These are phyloP conservation scores for Naganishia vaughanmartiniae DNA, from an alignment of 768 basidiomycete genomes.

Conservation along the genomic window DNA sequence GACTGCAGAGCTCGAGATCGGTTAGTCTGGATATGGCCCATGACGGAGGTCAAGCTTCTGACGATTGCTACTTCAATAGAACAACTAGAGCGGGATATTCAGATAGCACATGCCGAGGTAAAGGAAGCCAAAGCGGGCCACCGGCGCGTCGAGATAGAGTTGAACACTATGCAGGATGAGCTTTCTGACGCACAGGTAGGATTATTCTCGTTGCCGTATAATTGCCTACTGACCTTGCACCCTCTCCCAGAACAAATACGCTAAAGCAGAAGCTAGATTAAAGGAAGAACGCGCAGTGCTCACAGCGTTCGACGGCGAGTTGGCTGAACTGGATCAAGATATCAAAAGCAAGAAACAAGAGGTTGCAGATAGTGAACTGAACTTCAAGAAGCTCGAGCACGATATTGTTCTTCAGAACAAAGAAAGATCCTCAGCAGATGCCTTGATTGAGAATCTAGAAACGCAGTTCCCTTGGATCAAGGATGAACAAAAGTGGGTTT, in stretches of 20 bases:
- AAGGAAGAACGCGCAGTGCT: conserved; percentile 83
- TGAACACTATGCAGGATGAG: conserved; percentile 58
- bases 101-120: conserved; percentile 56
- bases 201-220: not conserved
- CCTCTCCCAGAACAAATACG: conserved; percentile 56
- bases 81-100: conserved; percentile 74
- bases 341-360: conserved; percentile 78
- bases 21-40: conserved; percentile 55
- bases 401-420: conserved; percentile 64
- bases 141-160: conserved; percentile 62
- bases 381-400: conserved; percentile 67
- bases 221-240: not conserved
- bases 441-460: conserved; percentile 66
- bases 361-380: conserved; percentile 66
- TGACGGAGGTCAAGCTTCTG: not conserved
- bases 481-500: conserved; percentile 73
- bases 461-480: conserved; percentile 81
- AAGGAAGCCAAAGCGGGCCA: conserved; percentile 57
- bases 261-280: conserved; percentile 68
- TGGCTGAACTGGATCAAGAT: conserved; percentile 74
- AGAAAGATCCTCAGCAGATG: conserved; percentile 63
- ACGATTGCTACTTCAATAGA: conserved; percentile 55
- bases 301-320: conserved; percentile 80
- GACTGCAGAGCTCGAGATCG: conserved; percentile 79
- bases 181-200: conserved; percentile 41